Conservation (phyloP, 2,329 filamentous ascomycete species). For the Huntiella moniliformis region DNA sequence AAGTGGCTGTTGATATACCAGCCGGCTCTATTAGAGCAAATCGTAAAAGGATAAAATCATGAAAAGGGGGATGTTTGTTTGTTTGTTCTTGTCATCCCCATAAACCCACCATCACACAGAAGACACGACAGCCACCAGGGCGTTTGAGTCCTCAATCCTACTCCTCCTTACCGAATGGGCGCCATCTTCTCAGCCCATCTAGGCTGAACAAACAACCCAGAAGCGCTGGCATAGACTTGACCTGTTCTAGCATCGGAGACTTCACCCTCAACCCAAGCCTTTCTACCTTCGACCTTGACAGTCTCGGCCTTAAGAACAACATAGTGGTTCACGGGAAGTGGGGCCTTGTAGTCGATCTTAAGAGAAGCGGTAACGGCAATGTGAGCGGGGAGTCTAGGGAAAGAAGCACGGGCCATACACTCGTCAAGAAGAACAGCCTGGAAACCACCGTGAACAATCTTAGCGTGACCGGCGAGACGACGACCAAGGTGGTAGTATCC, state of each 20-base stretch:
- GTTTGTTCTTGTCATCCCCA: background rate
- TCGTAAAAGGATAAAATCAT: too few relatives aligned
- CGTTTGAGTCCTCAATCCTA: background rate
- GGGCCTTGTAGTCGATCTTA: conserved; percentile 64
- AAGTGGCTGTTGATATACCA: too few relatives aligned
- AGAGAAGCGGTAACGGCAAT: conserved; percentile 75
- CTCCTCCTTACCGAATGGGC: conserved; percentile 6
- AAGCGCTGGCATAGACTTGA: conserved; percentile 8
- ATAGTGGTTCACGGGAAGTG: conserved; percentile 56
- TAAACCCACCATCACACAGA: background rate
- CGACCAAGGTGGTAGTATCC: conserved; percentile 33
- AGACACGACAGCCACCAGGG: background rate
- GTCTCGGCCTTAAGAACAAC: conserved; percentile 65
- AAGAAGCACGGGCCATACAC: conserved; percentile 71
- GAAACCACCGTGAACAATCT: conserved; percentile 76
- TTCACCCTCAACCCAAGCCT: conserved; percentile 74
- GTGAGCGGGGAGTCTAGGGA: conserved; percentile 70
- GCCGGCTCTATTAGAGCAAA: too few relatives aligned
- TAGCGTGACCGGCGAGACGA: conserved; percentile 73
- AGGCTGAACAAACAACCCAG: conserved; percentile 10
- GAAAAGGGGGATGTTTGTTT: too few relatives aligned
- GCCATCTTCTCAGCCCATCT: conserved; percentile 12
- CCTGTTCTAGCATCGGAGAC: conserved; percentile 9
- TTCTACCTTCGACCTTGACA: conserved; percentile 72
- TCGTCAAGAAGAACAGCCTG: conserved; percentile 89